These are phyloP conservation scores for Hamigera avellanea DNA, from an alignment of 495 filamentous ascomycete genomes.

Conservation along the genomic window DNA sequence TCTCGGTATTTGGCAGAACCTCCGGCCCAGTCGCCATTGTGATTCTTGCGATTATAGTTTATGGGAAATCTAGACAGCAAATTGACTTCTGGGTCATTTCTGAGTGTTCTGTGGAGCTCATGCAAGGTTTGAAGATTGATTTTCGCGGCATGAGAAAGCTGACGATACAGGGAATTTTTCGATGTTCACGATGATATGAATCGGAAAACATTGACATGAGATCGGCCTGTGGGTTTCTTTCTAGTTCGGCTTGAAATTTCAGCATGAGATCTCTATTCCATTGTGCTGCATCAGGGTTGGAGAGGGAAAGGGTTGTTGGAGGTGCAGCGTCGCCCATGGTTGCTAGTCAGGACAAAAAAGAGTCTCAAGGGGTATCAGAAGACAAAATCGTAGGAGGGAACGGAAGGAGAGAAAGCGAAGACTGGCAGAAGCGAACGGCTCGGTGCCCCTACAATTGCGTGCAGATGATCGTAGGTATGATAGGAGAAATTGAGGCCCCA, in stretches of 20 bases:
- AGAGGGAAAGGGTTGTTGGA: not conserved
- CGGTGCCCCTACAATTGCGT: slow-evolving; percentile 65
- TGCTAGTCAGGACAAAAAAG: not conserved
- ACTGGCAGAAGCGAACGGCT: slow-evolving; percentile 71
- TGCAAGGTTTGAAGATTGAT: slow-evolving; percentile 7
- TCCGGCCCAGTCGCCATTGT: slow-evolving; percentile 8
- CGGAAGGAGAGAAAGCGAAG: slow-evolving; percentile 71
- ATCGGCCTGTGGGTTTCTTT: slow-evolving; percentile 9
- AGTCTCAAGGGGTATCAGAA: no score
- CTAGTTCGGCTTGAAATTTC: slow-evolving; percentile 6
- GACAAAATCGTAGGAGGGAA: slow-evolving; percentile 78
- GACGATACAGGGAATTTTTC: slow-evolving; percentile 4
- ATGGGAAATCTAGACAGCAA: slow-evolving; percentile 7
- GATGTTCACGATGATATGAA: slow-evolving; percentile 7
- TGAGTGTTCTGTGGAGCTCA: slow-evolving; percentile 4
- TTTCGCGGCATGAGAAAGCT: slow-evolving; percentile 3
- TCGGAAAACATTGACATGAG: slow-evolving; percentile 9
- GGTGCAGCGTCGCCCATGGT: not conserved
- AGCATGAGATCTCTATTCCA: slow-evolving; percentile 12
- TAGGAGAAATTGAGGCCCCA: no score
- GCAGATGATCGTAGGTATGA: slow-evolving; percentile 44
- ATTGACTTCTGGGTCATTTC: slow-evolving; percentile 10
- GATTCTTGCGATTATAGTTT: slow-evolving; percentile 8
- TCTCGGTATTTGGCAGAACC: not conserved
- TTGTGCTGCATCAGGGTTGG: slow-evolving; percentile 5